phyloP scores from a whole-genome alignment of 306 rosid species.

The Inga leiocalycina region DNA sequence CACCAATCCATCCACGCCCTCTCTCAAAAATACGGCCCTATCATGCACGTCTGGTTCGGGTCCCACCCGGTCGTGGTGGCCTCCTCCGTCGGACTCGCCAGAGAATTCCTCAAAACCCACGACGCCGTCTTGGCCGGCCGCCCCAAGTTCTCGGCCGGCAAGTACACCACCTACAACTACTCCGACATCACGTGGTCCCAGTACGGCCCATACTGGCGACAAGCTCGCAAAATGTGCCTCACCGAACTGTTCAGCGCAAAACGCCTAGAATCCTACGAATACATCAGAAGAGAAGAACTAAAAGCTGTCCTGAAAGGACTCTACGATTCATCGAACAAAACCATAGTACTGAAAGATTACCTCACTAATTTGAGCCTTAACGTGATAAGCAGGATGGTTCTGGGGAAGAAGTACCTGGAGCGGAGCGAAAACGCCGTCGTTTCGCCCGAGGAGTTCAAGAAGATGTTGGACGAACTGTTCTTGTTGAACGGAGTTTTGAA shows the following conservation, averaged over 20 bases:
- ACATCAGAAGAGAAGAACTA: constrained; percentile 67
- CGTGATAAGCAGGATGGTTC: constrained; percentile 86
- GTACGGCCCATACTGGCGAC: constrained; percentile 83
- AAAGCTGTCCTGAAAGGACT: constrained; percentile 32
- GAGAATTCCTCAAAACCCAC: constrained; percentile 67
- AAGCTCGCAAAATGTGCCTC: constrained; percentile 75
- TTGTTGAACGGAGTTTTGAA: constrained; percentile 73
- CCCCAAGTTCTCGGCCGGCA: constrained; percentile 76
- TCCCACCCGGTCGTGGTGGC: constrained; percentile 67
- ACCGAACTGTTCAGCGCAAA: constrained; percentile 65
- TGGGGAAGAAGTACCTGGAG: constrained; percentile 76
- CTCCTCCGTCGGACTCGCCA: constrained; percentile 62
- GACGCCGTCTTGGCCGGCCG: constrained; percentile 55
- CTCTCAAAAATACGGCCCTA: constrained; percentile 64
- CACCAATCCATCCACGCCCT: constrained; percentile 66
- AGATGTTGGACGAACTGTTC: constrained; percentile 82
- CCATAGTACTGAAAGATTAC: constrained; percentile 43
- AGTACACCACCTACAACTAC: constrained; percentile 75
- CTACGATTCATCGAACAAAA: constrained; percentile 19
- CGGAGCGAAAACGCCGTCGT: constrained; percentile 38
- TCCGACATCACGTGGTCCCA: constrained; percentile 82
- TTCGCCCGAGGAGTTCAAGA: constrained; percentile 71
- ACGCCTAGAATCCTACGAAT: constrained; percentile 67
- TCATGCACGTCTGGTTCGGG: constrained; percentile 65
- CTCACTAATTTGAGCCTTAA: constrained; percentile 66